A percentile compares a stretch with the other conserved stretches of the same genome.
Evolutionary conservation across 495 filamentous ascomycete genomes (phyloP).

Genomic region (Tuber aestivum): DNA sequence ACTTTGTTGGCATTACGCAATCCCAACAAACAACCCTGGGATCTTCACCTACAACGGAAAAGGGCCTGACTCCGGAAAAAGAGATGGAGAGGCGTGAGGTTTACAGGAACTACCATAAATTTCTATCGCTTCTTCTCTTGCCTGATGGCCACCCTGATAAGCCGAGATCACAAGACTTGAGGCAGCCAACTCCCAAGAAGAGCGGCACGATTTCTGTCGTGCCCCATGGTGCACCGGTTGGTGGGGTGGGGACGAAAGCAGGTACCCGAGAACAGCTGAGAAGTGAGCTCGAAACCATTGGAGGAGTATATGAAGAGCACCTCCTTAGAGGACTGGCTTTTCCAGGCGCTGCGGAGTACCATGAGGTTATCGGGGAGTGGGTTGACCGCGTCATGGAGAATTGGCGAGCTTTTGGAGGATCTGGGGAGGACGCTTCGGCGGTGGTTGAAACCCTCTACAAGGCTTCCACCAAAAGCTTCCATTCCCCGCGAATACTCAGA

Average conservation of each 20-base stretch:
- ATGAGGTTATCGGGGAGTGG: constrained; percentile 73
- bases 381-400: constrained; percentile 74
- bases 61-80: constrained; percentile 27
- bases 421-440: constrained; percentile 57
- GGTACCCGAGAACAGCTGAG: constrained; percentile 36
- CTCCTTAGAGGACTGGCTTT: constrained; percentile 53
- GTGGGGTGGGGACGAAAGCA: constrained; percentile 31
- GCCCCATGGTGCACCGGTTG: constrained; percentile 13
- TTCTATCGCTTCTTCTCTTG: constrained; percentile 39
- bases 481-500: constrained; percentile 79
- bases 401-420: constrained; percentile 75
- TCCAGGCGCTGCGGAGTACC: constrained; percentile 70
- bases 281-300: constrained; percentile 31
- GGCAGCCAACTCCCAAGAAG: constrained; percentile 4
- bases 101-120: constrained; percentile 40
- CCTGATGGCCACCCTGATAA: constrained; percentile 33
- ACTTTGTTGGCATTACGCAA: constrained; percentile 30
- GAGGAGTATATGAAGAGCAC: constrained; percentile 38
- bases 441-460: constrained; percentile 66
- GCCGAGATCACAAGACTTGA: constrained; percentile 19
- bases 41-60: constrained; percentile 11
- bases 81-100: constrained; percentile 37
- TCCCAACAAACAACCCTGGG: constrained; percentile 21
- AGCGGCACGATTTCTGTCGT: constrained; percentile 30
- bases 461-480: constrained; percentile 85